Evolutionary conservation across 2,329 filamentous ascomycete species (phyloP).

Genomic region (Claviceps sp.): DNA sequence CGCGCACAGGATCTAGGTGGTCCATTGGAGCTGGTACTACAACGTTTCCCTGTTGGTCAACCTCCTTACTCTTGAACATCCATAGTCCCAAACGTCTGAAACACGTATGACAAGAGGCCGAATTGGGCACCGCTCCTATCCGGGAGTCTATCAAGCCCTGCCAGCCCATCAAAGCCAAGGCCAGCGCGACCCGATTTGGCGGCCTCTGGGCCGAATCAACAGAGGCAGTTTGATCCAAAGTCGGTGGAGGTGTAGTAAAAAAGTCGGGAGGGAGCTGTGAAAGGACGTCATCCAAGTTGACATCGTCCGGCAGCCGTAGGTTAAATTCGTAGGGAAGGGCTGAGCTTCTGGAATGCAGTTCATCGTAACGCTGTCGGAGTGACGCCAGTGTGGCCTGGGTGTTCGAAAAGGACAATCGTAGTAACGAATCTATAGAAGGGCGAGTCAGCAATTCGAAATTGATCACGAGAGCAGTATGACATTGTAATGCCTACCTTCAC

Average conservation of each 20-base stretch:
- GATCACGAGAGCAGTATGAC: background rate
- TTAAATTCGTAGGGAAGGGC: slow-evolving; percentile 51
- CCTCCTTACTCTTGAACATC: slow-evolving; percentile 74
- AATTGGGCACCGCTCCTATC: slow-evolving; percentile 51
- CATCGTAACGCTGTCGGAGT: slow-evolving; percentile 52
- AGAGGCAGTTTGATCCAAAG: slow-evolving; percentile 13
- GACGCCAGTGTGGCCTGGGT: slow-evolving; percentile 42
- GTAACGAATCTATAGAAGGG: slow-evolving; percentile 35
- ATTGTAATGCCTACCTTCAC: slow-evolving; percentile 49
- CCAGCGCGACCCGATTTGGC: slow-evolving; percentile 49
- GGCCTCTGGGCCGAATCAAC: slow-evolving; percentile 11
- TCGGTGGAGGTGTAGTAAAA: slow-evolving; percentile 31
- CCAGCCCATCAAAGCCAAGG: slow-evolving; percentile 64
- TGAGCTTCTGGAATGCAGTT: slow-evolving; percentile 38
- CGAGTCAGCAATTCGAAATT: background rate
- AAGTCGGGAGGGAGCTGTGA: slow-evolving; percentile 39
- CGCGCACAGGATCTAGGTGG: slow-evolving; percentile 52
- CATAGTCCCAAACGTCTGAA: slow-evolving; percentile 81
- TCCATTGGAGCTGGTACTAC: slow-evolving; percentile 49
- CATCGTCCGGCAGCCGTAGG: slow-evolving; percentile 37
- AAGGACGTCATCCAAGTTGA: slow-evolving; percentile 38
- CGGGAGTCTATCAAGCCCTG: slow-evolving; percentile 45
- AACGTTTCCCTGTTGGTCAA: slow-evolving; percentile 38
- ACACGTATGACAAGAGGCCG: slow-evolving; percentile 73
- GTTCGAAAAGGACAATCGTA: slow-evolving; percentile 51